phyloP scores from a whole-genome alignment of 1,284 basidiomycete genomes.

The Ustilago xerochloae region DNA sequence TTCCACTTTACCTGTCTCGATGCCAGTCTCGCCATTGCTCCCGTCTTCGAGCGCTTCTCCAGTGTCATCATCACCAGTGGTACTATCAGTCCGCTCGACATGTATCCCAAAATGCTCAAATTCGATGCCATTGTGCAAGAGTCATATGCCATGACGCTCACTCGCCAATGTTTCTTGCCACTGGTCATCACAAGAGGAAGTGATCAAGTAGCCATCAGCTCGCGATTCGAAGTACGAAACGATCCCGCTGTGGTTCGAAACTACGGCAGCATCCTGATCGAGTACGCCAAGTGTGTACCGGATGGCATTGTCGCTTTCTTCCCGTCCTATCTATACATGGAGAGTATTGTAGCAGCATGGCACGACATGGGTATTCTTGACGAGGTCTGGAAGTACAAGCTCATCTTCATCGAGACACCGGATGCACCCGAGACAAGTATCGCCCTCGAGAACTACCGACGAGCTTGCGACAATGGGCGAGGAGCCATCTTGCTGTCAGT shows the following conservation, averaged over 20 bases:
- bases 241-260: conserved; percentile 99
- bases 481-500: conserved; percentile 97
- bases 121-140: conserved; percentile 98
- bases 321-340: conserved; percentile 99
- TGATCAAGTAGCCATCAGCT: conserved; percentile 98
- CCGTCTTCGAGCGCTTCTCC: conserved; percentile 97
- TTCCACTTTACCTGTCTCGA: conserved; percentile 99
- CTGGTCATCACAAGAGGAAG: conserved; percentile 96
- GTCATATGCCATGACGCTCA: conserved; percentile 97
- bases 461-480: conserved; percentile 97
- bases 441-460: conserved; percentile 94
- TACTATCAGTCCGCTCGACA: conserved; percentile 97
- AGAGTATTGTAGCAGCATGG: conserved; percentile 99
- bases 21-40: conserved; percentile 95
- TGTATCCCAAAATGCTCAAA: conserved; percentile 99
- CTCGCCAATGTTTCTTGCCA: conserved; percentile 96
- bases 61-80: conserved; percentile 99
- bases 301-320: conserved; percentile 99
- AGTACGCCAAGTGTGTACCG: conserved; percentile 96
- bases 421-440: conserved; percentile 99
- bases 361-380: conserved; percentile 99
- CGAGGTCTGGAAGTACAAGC: conserved; percentile 99
- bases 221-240: conserved; percentile 98
- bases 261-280: conserved; percentile 96
- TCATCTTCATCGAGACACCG: conserved; percentile 99